Conservation (phyloP, 2,329 filamentous ascomycete genomes). For the Keithomyces neogunnii region DNA sequence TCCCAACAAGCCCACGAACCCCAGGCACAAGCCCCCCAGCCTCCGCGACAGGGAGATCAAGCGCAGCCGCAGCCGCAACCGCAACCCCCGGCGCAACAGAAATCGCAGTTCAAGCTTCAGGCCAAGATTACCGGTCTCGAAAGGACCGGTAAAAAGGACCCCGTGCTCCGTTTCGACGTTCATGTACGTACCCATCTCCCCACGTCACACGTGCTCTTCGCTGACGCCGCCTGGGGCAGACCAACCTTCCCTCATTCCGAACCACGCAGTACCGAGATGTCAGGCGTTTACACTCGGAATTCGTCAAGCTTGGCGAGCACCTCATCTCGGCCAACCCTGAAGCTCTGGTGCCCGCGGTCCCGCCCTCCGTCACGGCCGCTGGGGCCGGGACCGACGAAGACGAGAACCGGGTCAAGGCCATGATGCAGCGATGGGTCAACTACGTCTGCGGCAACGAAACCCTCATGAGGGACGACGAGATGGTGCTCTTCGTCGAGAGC, state of each 20-base stretch:
- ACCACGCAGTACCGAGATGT: slow-evolving; percentile 98
- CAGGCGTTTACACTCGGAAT: slow-evolving; percentile 89
- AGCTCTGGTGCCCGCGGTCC: slow-evolving; percentile 86
- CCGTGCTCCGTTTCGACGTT: slow-evolving; percentile 89
- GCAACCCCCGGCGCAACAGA: slow-evolving; percentile 48
- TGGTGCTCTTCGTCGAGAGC: slow-evolving; percentile 97
- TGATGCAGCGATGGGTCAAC: slow-evolving; percentile 92
- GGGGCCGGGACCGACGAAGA: slow-evolving; percentile 96
- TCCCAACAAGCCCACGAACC: slow-evolving; percentile 10
- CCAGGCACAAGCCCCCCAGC: not conserved
- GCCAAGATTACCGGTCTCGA: slow-evolving; percentile 93
- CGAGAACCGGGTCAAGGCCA: slow-evolving; percentile 76
- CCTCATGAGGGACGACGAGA: slow-evolving; percentile 90
- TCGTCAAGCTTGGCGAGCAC: slow-evolving; percentile 91
- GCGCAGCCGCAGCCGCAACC: slow-evolving; percentile 40
- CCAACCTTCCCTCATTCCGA: slow-evolving; percentile 94
- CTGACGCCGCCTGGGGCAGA: slow-evolving; percentile 43
- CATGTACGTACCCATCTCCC: slow-evolving; percentile 53
- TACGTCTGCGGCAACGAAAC: slow-evolving; percentile 87
- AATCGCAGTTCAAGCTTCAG: slow-evolving; percentile 75
- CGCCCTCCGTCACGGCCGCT: slow-evolving; percentile 87
- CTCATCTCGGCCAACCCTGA: slow-evolving; percentile 97
- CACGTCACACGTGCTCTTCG: not conserved
- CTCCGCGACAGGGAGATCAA: slow-evolving; percentile 19
- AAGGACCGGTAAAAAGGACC: slow-evolving; percentile 89